Base-by-base conservation (phyloP, 2,329 filamentous ascomycete genomes). In the Colletotrichum sp. region DNA sequence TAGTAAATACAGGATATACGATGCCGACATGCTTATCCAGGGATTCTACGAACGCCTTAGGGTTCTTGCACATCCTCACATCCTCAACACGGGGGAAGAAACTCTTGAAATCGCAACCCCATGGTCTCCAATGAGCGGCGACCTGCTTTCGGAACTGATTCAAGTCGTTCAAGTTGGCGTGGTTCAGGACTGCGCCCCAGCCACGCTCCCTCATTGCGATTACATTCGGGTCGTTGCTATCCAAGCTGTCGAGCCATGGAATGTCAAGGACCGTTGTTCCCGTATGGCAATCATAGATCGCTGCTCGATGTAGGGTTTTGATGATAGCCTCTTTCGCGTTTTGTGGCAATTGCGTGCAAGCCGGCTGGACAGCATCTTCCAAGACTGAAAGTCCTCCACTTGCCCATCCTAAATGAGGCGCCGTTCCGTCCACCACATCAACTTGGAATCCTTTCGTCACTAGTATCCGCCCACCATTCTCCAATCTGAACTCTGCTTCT, bases 1-100 rank as follows among this genome's bases (percentile, higher is more conserved):
- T 75, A 7, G 72, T 71, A 52, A 75, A 75, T 5, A 75, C 39
- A 11, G 68, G 72, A 19, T 75, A 75, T 5, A 75, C 72, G 22
- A 75, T 49, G 13, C 68, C 72, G 3, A 75, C 34, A 34, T 75
- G 72, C 34, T 61, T 75, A 61, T 75, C 68, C 16, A 71, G n/a
- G 5, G 71, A 74, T 22, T 64, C 71, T 15, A 68, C 44, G 30
- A 71, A 74, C 3, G 67, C 30, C 25, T 49, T 71, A 3, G 71
- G 27, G 4, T 57, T 22, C 19, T 34, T 32, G 34, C 71, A 71
- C 9, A 49, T 44, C n/a, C 44, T 32, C 8, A 49, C 32, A 13
- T 74, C 71, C n/a, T 71, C 27, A 6, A 34, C 27, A 6, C 15
- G 59, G 8, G 59, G 71, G 4, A 65, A 71, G 25, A 74, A 65